Conservation (phyloP, 257 asterid species). For the Nicotiana noctiflora region DNA sequence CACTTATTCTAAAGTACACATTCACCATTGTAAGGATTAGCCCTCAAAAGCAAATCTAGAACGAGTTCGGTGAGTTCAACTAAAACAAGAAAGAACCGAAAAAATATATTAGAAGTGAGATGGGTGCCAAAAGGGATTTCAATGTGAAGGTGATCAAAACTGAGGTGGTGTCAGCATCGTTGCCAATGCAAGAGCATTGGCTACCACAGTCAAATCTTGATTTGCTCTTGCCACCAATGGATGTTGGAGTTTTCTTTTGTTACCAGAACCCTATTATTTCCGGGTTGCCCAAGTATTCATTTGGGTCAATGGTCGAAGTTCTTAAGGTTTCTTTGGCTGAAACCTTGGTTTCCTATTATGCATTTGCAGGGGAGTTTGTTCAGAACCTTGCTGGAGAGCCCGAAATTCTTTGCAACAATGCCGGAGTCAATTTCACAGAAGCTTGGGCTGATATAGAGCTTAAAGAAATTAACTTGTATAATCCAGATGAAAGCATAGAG, state of each 20-base stretch:
- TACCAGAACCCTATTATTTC: conserved; percentile 15
- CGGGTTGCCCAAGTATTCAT: neutral
- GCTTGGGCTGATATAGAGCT: conserved; percentile 42
- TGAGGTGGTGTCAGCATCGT: conserved; percentile 49
- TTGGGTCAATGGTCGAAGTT: conserved; percentile 11
- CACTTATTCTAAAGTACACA: no score
- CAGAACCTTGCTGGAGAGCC: conserved; percentile 49
- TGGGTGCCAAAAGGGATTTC: conserved; percentile 15
- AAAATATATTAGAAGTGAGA: neutral
- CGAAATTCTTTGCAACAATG: conserved; percentile 53
- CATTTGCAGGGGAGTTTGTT: conserved; percentile 44
- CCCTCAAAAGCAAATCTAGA: no score
- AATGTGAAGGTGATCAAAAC: conserved; percentile 28
- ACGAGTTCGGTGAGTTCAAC: neutral
- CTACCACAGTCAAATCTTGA: conserved; percentile 71
- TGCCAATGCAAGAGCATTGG: conserved; percentile 55
- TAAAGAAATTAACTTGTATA: conserved; percentile 39
- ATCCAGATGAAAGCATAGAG: conserved; percentile 44
- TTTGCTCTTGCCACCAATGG: conserved; percentile 60
- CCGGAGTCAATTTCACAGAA: conserved; percentile 57
- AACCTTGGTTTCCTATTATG: conserved; percentile 36
- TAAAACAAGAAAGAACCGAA: neutral
- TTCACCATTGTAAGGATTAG: no score
- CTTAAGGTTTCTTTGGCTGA: conserved; percentile 49
- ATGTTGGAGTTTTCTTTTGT: conserved; percentile 57